Conservation (phyloP, 1,284 basidiomycete genomes). For the Trametes sp. region DNA sequence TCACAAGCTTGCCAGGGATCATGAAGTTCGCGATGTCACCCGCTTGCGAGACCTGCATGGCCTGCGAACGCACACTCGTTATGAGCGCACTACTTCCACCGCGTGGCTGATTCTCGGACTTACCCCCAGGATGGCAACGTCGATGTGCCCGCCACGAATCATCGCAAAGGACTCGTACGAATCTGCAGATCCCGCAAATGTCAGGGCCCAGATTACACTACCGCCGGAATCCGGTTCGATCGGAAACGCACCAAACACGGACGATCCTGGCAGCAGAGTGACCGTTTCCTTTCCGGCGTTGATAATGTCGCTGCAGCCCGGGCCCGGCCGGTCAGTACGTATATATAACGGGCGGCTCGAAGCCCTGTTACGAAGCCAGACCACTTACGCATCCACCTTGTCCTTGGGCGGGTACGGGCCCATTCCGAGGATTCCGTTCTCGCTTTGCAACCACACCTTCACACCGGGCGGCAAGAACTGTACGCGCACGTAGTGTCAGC, state of each 20-base stretch:
- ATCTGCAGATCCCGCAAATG: conserved; percentile 51
- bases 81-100: conserved; percentile 19
- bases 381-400: conserved; percentile 87
- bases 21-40: conserved; percentile 99
- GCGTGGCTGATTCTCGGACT: conserved; percentile 30
- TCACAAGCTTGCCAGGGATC: conserved; percentile 94
- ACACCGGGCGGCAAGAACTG: conserved; percentile 80
- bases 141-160: conserved; percentile 96
- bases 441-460: conserved; percentile 93
- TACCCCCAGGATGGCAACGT: conserved; percentile 88
- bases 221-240: conserved; percentile 17
- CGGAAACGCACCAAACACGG: conserved; percentile 76
- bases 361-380: conserved; percentile 6
- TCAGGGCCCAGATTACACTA: not conserved
- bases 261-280: conserved; percentile 91
- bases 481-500: not conserved
- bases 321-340: conserved; percentile 16
- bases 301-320: conserved; percentile 77
- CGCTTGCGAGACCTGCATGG: conserved; percentile 93
- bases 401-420: conserved; percentile 91
- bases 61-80: conserved; percentile 51
- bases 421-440: conserved; percentile 96
- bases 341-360: conserved; percentile 9
- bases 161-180: conserved; percentile 94
- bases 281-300: conserved; percentile 98